Evolutionary conservation across 495 filamentous ascomycete species (phyloP), one percentile per base, ranked within the genome.

Genomic region (Pyrenula aspistea): DNA sequence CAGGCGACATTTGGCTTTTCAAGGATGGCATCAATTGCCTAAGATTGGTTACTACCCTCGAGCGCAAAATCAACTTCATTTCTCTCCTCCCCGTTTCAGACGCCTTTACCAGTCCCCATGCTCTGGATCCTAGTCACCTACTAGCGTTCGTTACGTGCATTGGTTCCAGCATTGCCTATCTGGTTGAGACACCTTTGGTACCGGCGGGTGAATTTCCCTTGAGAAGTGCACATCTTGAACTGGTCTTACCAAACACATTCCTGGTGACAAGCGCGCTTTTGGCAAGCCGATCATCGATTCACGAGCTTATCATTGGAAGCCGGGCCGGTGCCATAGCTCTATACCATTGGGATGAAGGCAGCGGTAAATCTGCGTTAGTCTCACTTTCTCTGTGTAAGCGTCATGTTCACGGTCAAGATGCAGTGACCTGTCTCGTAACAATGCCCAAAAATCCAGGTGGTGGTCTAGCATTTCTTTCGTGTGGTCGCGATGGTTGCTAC

Each of bases 401-500:
- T 21, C 62, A 65, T 57, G 65, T 79, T 36, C 83, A 85, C 55
- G 73, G 73, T 22, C 75, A 76, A 58, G 88, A 95, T 55, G 79
- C 87, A 12, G 76, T 96, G 53, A 94, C 84, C 0, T 73, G 75
- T 4, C 82, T 96, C 25, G 62, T 74, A 11, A 31, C 57, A 0
- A 54, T 80, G 1, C 60, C 62, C 21, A 49, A 21, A 31, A 10
- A 65, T 76, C 22, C 69, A 58, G 12, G 56, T n/a, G 25, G 58
- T 24, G 58, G 57, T 55, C 65, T 22, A 23, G 2, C 63, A 25
- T 25, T 78, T 71, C 49, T 94, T 20, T 85, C 86, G 0, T 82
- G 84, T 24, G 85, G 83, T 25, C 79, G 91, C 49, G 86, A 95
- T 67, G 88, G 90, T 0, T 78, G 68, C 25, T 89, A 84, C 60